Base-by-base conservation (phyloP, 2,329 filamentous ascomycete genomes). In the Ilyonectria destructans region DNA sequence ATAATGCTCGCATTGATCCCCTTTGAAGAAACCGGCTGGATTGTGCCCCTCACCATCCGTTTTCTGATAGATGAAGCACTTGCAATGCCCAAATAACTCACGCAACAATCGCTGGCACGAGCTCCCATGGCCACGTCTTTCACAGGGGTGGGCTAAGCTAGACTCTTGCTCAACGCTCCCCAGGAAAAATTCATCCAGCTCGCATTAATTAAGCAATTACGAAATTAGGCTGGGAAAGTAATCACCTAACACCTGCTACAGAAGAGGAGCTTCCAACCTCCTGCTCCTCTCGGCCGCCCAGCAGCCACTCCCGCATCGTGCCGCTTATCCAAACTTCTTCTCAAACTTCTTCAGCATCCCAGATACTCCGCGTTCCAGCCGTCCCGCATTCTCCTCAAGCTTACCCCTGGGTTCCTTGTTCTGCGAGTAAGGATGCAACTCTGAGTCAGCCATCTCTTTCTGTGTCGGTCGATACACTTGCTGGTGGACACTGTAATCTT, bases 331-430 rank as follows among this genome's bases (percentile, higher is more conserved):
- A 81, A 92, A 91, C 78, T 90, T 92, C 89, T 93, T 94, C 83
- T 95, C 92, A 80, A 95, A 87, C 82, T 91, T 93, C 86, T 92
- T 94, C 71, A 95, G 80, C 84, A 94, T 91, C 7, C 90, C 89
- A 31, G 89, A 88, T 5, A 94, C 88, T 1, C 91, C 90, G 79
- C 90, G 90, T 82, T 95, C 92, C 37, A 94, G 74, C 74, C 88
- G 86, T 31, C 89, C 90, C 0, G 91, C 89, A 68, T 89, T 87
- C 78, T 90, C 88, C 74, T 93, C 92, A 33, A 94, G 80, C 77
- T 86, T 88, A 7, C 81, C 87, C 68, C 81, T 79, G 4, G 80
- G 76, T 63, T 88, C 86, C 62, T 80, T 80, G 76, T 85, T 86
- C 5, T 81, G 77, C 67, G 82, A 80, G 46, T 85, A 84, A 40